Conservation (phyloP, 1,139 yeast genomes). For the Candida sp. region DNA sequence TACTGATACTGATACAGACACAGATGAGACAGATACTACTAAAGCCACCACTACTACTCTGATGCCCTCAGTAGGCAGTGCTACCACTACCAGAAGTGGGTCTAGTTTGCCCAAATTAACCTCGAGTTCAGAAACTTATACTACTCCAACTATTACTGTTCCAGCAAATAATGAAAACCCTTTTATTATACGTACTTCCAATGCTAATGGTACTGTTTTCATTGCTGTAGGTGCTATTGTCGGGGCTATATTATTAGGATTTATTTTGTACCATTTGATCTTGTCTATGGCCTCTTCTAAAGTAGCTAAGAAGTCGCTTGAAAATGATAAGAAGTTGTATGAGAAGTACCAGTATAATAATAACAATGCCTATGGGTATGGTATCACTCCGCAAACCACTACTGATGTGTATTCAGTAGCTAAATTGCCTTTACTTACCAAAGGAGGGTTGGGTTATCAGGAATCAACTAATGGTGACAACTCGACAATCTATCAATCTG, state of each 20-base stretch:
- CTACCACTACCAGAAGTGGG: conserved; percentile 3
- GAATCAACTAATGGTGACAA: conserved; percentile 26
- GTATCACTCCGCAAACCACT: conserved; percentile 15
- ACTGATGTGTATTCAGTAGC: conserved; percentile 23
- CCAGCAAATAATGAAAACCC: conserved; percentile 65
- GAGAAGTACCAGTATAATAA: conserved; percentile 38
- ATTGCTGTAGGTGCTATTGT: conserved; percentile 74
- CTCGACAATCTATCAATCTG: conserved; percentile 36
- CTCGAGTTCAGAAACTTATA: conserved; percentile 16
- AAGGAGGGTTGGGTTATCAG: conserved; percentile 9
- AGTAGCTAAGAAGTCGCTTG: conserved; percentile 33
- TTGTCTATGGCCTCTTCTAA: conserved; percentile 36
- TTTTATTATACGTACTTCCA: conserved; percentile 45
- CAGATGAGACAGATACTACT: conserved; percentile 3
- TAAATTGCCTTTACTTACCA: conserved; percentile 34
- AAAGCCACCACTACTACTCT: neutral
- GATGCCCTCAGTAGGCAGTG: conserved; percentile 5
- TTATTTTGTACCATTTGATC: conserved; percentile 37
- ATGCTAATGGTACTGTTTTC: conserved; percentile 75
- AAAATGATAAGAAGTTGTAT: conserved; percentile 29
- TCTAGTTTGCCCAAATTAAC: conserved; percentile 13
- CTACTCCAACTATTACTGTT: conserved; percentile 61
- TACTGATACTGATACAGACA: neutral
- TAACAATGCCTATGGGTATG: conserved; percentile 31
- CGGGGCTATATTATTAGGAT: conserved; percentile 49